A percentile compares a stretch with the other conserved stretches of the same genome.
phyloP scores from a whole-genome alignment of 1,139 yeast genomes.

The Candida sanyaensis region DNA sequence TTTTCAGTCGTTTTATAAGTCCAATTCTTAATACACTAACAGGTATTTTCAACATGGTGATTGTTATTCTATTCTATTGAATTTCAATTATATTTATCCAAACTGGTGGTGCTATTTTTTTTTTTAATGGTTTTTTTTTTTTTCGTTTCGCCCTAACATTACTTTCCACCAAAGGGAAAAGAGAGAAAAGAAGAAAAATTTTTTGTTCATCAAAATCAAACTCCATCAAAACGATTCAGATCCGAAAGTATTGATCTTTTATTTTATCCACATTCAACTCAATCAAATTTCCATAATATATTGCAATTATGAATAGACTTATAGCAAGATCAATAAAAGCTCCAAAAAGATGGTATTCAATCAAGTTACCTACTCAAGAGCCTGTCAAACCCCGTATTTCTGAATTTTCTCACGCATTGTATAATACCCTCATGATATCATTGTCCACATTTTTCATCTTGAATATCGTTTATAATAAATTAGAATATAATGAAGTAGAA shows the following conservation, averaged over 20 bases:
- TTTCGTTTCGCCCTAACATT: too few relatives aligned
- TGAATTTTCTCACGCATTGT: slow-evolving; percentile 40
- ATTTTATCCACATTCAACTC: background rate
- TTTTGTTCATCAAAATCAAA: background rate
- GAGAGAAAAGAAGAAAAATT: background rate
- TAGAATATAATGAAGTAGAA: slow-evolving; percentile 35
- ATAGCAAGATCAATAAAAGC: background rate
- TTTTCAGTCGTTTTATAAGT: background rate
- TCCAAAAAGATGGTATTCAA: slow-evolving; percentile 6
- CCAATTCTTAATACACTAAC: slow-evolving; percentile 1
- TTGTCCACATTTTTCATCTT: slow-evolving; percentile 40
- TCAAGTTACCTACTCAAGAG: slow-evolving; percentile 9
- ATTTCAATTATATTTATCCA: background rate
- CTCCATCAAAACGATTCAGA: background rate
- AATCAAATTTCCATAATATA: background rate
- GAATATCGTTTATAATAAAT: slow-evolving; percentile 33
- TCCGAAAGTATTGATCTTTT: background rate
- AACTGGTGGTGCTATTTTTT: background rate
- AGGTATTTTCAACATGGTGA: background rate
- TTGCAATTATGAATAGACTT: background rate
- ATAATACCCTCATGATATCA: slow-evolving; percentile 44
- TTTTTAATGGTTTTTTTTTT: background rate
- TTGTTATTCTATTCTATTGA: background rate
- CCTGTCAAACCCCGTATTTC: slow-evolving; percentile 33
- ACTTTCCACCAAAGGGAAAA: too few relatives aligned